Percentiles rank a stretch among this genome's conserved stretches.
These are phyloP conservation scores for Phytophthora cryptogea DNA, from an alignment of 352 stramenopile species.

Conservation along the genomic window DNA sequence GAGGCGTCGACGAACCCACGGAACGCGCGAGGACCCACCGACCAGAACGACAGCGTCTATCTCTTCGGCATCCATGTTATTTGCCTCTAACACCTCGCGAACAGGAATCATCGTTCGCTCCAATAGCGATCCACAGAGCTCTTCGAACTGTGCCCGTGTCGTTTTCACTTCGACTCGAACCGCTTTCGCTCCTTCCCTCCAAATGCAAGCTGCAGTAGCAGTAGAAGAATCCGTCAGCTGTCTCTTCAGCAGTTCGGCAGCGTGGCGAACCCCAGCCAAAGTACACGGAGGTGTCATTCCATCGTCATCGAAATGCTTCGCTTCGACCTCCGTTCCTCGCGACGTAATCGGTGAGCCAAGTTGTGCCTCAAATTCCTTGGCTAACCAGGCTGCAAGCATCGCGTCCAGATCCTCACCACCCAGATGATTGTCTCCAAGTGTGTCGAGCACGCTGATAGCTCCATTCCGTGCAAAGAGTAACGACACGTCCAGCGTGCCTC, in stretches of 20 bases:
- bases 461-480: slow-evolving; percentile 93
- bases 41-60: slow-evolving; percentile 67
- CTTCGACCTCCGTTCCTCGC: slow-evolving; percentile 24
- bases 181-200: slow-evolving; percentile 12
- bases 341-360: slow-evolving; percentile 40
- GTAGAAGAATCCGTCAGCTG: slow-evolving; percentile 36
- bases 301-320: slow-evolving; percentile 24
- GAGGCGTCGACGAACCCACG: slow-evolving; percentile 56
- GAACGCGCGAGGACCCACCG: slow-evolving; percentile 58
- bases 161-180: slow-evolving; percentile 33
- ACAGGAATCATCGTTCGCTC: slow-evolving; percentile 61
- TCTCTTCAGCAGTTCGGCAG: slow-evolving; percentile 63
- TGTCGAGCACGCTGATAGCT: slow-evolving; percentile 96
- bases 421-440: slow-evolving; percentile 88
- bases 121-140: slow-evolving; percentile 49
- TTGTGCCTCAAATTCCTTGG: slow-evolving; percentile 71
- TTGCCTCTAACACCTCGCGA: slow-evolving; percentile 51
- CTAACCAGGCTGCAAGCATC: slow-evolving; percentile 86
- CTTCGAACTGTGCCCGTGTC: slow-evolving; percentile 54
- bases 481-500: slow-evolving; percentile 94
- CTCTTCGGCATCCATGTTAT: slow-evolving; percentile 58
- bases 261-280: slow-evolving; percentile 50
- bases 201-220: slow-evolving; percentile 43
- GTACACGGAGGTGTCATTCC: slow-evolving; percentile 54
- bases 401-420: slow-evolving; percentile 93